Evolutionary conservation across 1,284 basidiomycete genomes (phyloP), one percentile per base, ranked within the genome.

Genomic region (Austroboletus rostrupii): DNA sequence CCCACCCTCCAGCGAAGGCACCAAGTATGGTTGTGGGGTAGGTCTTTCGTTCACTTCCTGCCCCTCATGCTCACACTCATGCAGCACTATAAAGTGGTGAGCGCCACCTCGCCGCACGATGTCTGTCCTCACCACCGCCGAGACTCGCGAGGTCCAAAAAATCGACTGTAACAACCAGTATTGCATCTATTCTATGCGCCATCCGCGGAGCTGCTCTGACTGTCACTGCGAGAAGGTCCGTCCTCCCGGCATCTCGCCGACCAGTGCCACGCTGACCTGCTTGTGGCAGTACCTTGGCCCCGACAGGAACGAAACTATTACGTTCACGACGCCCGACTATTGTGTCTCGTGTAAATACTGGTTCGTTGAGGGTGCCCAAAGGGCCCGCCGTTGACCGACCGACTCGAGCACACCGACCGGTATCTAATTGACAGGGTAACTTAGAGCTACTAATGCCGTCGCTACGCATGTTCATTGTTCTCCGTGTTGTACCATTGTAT

Each of bases 21-120:
- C 79, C 55, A 80, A 82, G 70, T 76, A 83, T 61, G 83, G 81
- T 60, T 90, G 87, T 67, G 87, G 87, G 63, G 78, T 73, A 80
- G 76, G 76, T 82, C 70, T 66, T 70, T 72, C 62, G 69, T 74
- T 59, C 73, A 21, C 49, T 54, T 29, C 33, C 41, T 47, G 43
- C 40, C 41, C 43, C 33, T 47, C n/a, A 31, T 13, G 48, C 56
- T 53, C 53, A 61, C 35, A 19, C 47, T 45, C 46, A 29, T 59
- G 54, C 56, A 79, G 78, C 79, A 81, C 72, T 81, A 81, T 65
- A 66, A 72, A 38, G 71, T 72, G 58, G 78, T 80, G 55, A 60
- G 78, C 66, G n/a, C 43, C 16, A 16, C 28, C 32, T 5, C 20
- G 7, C 35, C 48, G 6, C 9, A 17, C 11, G n/a, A 13, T 8